These are phyloP conservation scores for Esteya vermicola DNA, from an alignment of 2,329 filamentous ascomycete species.

Conservation along the genomic window DNA sequence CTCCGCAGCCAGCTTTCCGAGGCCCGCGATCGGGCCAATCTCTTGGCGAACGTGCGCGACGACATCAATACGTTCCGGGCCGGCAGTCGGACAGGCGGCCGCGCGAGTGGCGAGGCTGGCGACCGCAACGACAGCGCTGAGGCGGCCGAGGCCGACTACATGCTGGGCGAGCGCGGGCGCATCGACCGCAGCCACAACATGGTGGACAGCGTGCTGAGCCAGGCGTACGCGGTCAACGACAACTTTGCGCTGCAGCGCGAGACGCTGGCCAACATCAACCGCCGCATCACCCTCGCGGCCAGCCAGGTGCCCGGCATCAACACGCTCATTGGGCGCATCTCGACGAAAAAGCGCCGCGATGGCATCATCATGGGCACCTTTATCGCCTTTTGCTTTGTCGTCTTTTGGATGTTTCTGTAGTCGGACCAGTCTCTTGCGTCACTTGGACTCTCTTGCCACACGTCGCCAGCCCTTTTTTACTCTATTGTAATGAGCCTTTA, in stretches of 20 bases:
- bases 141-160: constrained; percentile 85
- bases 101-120: constrained; percentile 53
- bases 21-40: constrained; percentile 74
- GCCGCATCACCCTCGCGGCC: constrained; percentile 77
- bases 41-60: constrained; percentile 77
- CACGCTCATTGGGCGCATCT: constrained; percentile 79
- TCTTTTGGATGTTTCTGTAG: constrained; percentile 67
- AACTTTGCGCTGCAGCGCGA: constrained; percentile 79
- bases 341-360: constrained; percentile 86
- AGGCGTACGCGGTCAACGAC: constrained; percentile 94
- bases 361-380: constrained; percentile 86
- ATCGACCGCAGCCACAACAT: constrained; percentile 84
- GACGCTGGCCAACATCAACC: constrained; percentile 75
- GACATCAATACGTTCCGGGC: constrained; percentile 84
- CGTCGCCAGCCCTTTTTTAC: no score
- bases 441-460: no score
- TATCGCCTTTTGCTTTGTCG: constrained; percentile 79
- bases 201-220: constrained; percentile 79
- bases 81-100: constrained; percentile 34
- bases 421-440: not conserved
- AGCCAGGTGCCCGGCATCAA: constrained; percentile 90
- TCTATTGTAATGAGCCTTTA: no score
- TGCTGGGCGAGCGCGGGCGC: constrained; percentile 76
- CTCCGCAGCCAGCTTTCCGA: constrained; percentile 61
- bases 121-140: constrained; percentile 33